phyloP scores from a whole-genome alignment of 129 eudicot genomes.

The Artemisia annua region DNA sequence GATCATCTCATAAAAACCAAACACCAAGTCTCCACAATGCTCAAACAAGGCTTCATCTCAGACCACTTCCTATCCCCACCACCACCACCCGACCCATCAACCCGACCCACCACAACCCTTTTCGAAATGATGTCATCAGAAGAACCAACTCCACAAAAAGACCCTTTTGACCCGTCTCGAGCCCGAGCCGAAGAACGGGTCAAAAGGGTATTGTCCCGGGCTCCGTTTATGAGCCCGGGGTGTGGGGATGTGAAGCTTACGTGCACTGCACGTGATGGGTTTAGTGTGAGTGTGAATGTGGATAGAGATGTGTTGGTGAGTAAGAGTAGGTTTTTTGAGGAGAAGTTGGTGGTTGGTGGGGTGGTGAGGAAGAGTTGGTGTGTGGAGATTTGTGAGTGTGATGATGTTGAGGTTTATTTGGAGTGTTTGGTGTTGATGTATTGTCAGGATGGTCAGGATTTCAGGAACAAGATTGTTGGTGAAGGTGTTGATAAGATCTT shows the following conservation, averaged over 20 bases:
- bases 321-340: slow-evolving; percentile 70
- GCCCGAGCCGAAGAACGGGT: slow-evolving; percentile 51
- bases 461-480: slow-evolving; percentile 65
- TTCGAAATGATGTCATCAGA: slow-evolving; percentile 87
- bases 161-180: slow-evolving; percentile 20
- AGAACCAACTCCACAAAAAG: slow-evolving; percentile 45
- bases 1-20: slow-evolving; percentile 36
- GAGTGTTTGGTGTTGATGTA: slow-evolving; percentile 81
- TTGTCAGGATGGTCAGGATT: slow-evolving; percentile 63
- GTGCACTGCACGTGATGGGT: slow-evolving; percentile 59
- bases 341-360: slow-evolving; percentile 56
- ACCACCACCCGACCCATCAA: slow-evolving; percentile 46
- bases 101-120: slow-evolving; percentile 61
- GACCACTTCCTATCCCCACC: slow-evolving; percentile 66
- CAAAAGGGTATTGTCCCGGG: slow-evolving; percentile 46
- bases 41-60: slow-evolving; percentile 86
- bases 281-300: slow-evolving; percentile 62
- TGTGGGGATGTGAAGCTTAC: slow-evolving; percentile 84
- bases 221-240: slow-evolving; percentile 63
- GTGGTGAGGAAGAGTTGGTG: slow-evolving; percentile 51
- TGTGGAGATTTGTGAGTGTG: slow-evolving; percentile 93
- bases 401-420: slow-evolving; percentile 82
- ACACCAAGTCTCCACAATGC: slow-evolving; percentile 73
- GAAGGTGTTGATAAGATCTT: slow-evolving; percentile 64
- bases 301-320: slow-evolving; percentile 65